Conservation (phyloP, 164 flowering plant species). For the Malania oleifera region DNA sequence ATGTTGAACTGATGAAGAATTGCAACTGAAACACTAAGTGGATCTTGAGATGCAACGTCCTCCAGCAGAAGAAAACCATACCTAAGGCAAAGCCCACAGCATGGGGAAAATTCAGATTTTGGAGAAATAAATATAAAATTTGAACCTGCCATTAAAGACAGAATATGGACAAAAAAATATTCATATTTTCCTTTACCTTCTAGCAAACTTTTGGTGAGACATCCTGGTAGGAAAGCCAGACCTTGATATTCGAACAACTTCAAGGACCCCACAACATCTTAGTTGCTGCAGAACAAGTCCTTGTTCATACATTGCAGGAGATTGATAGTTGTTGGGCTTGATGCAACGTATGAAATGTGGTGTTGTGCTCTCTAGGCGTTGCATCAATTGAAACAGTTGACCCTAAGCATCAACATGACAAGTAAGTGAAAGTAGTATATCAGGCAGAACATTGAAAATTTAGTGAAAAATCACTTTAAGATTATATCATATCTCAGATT, state of each 20-base stretch:
- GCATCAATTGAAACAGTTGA: constrained; percentile 91
- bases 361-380: constrained; percentile 86
- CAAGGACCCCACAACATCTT: constrained; percentile 95
- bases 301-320: constrained; percentile 83
- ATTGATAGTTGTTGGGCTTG: constrained; percentile 80
- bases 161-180: neutral
- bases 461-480: too few relatives aligned
- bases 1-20: constrained; percentile 95
- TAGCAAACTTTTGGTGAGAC: constrained; percentile 95
- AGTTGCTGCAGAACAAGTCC: constrained; percentile 89
- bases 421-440: neutral
- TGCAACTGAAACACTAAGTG: constrained; percentile 94
- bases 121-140: neutral
- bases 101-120: neutral
- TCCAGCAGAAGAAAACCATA: constrained; percentile 94
- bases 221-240: constrained; percentile 96
- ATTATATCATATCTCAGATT: neutral
- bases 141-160: neutral
- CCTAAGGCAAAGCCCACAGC: constrained; percentile 30
- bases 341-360: constrained; percentile 98
- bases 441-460: neutral
- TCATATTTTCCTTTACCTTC: constrained; percentile 46
- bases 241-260: constrained; percentile 94
- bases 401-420: constrained; percentile 36
- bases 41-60: constrained; percentile 80